phyloP scores from a whole-genome alignment of 176 grass and related monocot genomes.

The Tillandsia fasciculata region DNA sequence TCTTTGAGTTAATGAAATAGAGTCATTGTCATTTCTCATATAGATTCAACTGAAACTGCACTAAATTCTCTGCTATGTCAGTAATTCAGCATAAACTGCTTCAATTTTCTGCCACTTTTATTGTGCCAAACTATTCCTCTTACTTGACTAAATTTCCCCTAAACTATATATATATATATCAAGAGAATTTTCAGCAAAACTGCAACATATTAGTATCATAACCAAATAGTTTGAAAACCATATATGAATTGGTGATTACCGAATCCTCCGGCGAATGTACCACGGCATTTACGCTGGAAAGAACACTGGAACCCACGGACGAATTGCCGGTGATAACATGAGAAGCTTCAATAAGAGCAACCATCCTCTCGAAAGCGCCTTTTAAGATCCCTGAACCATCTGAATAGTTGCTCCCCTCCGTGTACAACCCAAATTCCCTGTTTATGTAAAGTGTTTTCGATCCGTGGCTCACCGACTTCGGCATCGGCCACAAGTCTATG shows the following conservation, averaged over 20 bases:
- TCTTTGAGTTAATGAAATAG: too few species aligned
- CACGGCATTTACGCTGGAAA: slow-evolving; percentile 47
- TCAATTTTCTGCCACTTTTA: background rate
- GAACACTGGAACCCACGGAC: slow-evolving; percentile 20
- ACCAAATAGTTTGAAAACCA: background rate
- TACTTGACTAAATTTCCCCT: background rate
- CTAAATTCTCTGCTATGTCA: background rate
- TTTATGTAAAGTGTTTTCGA: slow-evolving; percentile 51
- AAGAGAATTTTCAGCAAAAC: background rate
- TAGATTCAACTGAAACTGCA: background rate
- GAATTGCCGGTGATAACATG: slow-evolving; percentile 31
- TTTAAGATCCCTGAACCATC: slow-evolving; percentile 65
- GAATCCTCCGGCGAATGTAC: slow-evolving; percentile 47
- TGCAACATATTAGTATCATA: background rate
- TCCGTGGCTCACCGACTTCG: slow-evolving; percentile 41
- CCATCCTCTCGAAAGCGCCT: slow-evolving; percentile 67
- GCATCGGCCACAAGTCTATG: slow-evolving; percentile 86
- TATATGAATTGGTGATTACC: slow-evolving; percentile 25
- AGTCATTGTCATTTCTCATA: background rate
- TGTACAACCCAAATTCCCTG: slow-evolving; percentile 53
- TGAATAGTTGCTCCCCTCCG: slow-evolving; percentile 45
- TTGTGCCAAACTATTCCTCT: background rate
- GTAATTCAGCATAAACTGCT: background rate
- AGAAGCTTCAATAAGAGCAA: slow-evolving; percentile 41
- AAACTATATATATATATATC: background rate